A percentile compares a stretch with the other conserved stretches of the same genome.
Conservation (phyloP, 257 asterid species). For the Salvia miltiorrhiza region DNA sequence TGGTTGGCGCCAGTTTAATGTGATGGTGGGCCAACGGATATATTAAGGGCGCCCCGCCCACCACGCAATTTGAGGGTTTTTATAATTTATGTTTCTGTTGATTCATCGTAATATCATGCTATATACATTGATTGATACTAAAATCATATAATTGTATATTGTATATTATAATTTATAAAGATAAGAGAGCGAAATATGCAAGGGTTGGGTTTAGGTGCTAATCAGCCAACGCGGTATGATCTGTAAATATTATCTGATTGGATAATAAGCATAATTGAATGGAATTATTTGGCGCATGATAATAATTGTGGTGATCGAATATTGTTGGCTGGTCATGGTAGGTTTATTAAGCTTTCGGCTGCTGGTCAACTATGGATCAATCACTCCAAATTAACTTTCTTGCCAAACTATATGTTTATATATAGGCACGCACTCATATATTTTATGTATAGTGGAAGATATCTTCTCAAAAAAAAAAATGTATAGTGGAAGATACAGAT, state of each 20-base stretch:
- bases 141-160: no score
- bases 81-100: background rate
- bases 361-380: conserved; percentile 29
- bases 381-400: background rate
- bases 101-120: background rate
- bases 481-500: no score
- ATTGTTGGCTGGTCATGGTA: conserved; percentile 4
- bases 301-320: background rate
- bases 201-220: background rate
- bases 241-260: conserved; percentile 24
- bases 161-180: no score
- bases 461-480: no score
- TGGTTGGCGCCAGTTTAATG: conserved; percentile 50
- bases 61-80: conserved; percentile 26
- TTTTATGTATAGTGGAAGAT: no score
- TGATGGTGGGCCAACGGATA: conserved; percentile 26
- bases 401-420: no score
- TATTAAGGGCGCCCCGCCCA: conserved; percentile 23
- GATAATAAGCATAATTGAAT: conserved; percentile 1
- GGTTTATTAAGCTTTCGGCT: conserved; percentile 21
- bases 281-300: conserved; percentile 13
- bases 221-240: conserved; percentile 23
- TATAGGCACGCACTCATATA: no score
- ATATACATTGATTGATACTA: no score
- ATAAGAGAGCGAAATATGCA: no score